A percentile compares a stretch with the other conserved stretches of the same genome.
Conservation (phyloP, 441 rosid genomes). For the Brassica hybrid region DNA sequence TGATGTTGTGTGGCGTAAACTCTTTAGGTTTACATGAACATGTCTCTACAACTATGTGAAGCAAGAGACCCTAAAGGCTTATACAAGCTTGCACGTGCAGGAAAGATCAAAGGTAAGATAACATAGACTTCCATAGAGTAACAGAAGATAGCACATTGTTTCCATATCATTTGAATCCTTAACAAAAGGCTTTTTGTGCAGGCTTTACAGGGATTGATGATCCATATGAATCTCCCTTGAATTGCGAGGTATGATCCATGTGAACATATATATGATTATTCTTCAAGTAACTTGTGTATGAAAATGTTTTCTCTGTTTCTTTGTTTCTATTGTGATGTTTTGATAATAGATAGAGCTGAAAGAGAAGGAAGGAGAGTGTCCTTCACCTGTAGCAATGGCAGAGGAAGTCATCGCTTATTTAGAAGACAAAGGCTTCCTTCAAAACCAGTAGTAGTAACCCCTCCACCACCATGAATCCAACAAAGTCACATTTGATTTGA, state of each 20-base stretch:
- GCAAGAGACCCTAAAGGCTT: conserved; percentile 87
- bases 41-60: conserved; percentile 79
- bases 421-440: conserved; percentile 73
- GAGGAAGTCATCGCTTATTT: conserved; percentile 70
- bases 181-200: conserved; percentile 35
- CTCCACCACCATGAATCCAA: conserved; percentile 25
- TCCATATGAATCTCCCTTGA: conserved; percentile 84
- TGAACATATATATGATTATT: conserved; percentile 6
- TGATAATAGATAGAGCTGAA: conserved; percentile 64
- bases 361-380: conserved; percentile 67
- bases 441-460: conserved; percentile 39
- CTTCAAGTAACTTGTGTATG: not conserved
- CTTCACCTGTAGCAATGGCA: conserved; percentile 72
- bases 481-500: conserved; percentile 5
- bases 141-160: conserved; percentile 6
- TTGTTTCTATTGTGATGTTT: not conserved
- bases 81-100: conserved; percentile 90
- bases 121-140: conserved; percentile 19
- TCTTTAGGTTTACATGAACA: conserved; percentile 84
- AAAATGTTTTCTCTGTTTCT: not conserved
- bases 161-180: not conserved
- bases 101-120: conserved; percentile 79
- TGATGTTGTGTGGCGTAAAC: conserved; percentile 49
- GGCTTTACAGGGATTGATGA: conserved; percentile 97
- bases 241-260: conserved; percentile 69